Conservation (phyloP, 495 filamentous ascomycete genomes). For the Antarctomyces pellizariae region DNA sequence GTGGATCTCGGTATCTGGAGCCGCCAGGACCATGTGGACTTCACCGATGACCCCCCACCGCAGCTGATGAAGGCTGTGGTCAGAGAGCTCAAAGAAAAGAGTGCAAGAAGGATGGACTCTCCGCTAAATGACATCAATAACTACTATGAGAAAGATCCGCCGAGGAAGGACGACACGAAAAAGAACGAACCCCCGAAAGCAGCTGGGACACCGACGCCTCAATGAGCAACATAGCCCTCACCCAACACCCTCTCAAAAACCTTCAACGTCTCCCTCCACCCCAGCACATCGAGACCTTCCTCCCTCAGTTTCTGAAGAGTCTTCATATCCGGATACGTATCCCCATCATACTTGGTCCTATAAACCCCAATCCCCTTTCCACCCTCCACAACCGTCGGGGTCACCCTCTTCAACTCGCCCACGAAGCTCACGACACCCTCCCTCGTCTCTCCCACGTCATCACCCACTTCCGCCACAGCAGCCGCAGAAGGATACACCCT, state of each 20-base stretch:
- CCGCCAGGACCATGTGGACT: too few species aligned
- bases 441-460: slow-evolving; percentile 1
- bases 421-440: slow-evolving; percentile 1
- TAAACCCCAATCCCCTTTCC: slow-evolving; percentile 9
- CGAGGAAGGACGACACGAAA: too few species aligned
- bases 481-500: slow-evolving; percentile 6
- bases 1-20: too few species aligned
- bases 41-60: too few species aligned
- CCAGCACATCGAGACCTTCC: slow-evolving; percentile 4
- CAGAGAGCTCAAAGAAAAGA: too few species aligned
- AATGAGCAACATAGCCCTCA: too few species aligned
- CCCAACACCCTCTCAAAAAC: slow-evolving; percentile 7
- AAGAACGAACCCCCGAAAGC: too few species aligned
- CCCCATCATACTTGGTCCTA: slow-evolving; percentile 6
- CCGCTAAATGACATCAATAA: too few species aligned
- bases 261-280: slow-evolving; percentile 8
- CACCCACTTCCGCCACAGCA: slow-evolving; percentile 3
- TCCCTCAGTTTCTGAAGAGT: slow-evolving; percentile 3
- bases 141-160: too few species aligned
- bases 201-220: too few species aligned
- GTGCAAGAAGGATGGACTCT: too few species aligned
- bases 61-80: too few species aligned
- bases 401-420: slow-evolving; percentile 4
- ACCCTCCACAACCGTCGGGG: slow-evolving; percentile 5
- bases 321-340: slow-evolving; percentile 1